Conservation (phyloP, 306 rosid genomes). For the Canavalia ensiformis region DNA sequence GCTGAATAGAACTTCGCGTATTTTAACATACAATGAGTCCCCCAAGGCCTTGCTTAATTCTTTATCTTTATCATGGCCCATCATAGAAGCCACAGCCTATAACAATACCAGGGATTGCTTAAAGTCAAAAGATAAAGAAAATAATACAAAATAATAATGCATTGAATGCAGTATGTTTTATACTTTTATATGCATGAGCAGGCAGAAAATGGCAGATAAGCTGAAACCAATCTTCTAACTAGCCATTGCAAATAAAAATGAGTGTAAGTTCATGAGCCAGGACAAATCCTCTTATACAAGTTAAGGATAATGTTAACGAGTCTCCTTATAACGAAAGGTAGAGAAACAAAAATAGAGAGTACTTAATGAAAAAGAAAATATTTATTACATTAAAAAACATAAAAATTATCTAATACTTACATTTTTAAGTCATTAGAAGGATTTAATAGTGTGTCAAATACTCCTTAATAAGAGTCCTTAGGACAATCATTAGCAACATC, state of each 20-base stretch:
- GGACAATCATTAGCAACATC: conserved; percentile 1
- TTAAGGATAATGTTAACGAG: neutral
- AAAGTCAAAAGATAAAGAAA: conserved; percentile 19
- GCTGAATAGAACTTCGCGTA: conserved; percentile 62
- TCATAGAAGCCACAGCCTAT: conserved; percentile 79
- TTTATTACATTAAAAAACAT: neutral
- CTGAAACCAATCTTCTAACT: conserved; percentile 9
- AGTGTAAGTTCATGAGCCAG: conserved; percentile 12
- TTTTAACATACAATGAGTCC: conserved; percentile 65
- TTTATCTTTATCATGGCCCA: conserved; percentile 62
- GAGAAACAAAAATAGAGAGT: neutral
- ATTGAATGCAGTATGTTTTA: neutral
- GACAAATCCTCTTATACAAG: conserved; percentile 26
- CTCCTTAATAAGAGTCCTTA: neutral
- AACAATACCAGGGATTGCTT: conserved; percentile 32
- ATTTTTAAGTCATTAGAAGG: neutral
- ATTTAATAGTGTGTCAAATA: neutral
- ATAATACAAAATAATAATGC: conserved; percentile 17
- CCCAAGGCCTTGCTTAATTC: conserved; percentile 72
- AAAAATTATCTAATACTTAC: neutral
- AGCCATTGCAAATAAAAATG: conserved; percentile 18
- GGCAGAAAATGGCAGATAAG: conserved; percentile 24
- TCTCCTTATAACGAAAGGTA: neutral
- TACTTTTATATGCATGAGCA: conserved; percentile 18
- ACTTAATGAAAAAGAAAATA: neutral